phyloP scores from a whole-genome alignment of 2,329 filamentous ascomycete genomes.

The Atkinsonella hypoxylon region DNA sequence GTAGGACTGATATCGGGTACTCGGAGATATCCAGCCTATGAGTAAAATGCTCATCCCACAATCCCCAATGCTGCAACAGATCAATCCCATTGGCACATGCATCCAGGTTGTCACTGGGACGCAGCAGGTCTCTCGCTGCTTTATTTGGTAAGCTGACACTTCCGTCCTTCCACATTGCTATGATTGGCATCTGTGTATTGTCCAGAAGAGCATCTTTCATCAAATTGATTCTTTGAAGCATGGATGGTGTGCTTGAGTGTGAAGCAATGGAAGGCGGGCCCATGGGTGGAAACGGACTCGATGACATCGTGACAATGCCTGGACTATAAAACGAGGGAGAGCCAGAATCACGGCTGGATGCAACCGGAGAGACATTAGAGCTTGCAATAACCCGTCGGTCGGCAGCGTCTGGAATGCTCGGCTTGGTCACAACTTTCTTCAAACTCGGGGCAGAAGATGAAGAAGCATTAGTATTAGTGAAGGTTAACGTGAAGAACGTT shows the following conservation, averaged over 20 bases:
- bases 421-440: constrained; percentile 27
- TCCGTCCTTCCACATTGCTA: constrained; percentile 73
- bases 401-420: constrained; percentile 31
- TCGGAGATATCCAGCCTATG: constrained; percentile 44
- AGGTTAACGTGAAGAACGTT: constrained; percentile 62
- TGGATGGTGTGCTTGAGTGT: constrained; percentile 46
- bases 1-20: constrained; percentile 53
- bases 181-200: constrained; percentile 60
- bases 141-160: constrained; percentile 63
- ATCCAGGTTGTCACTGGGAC: constrained; percentile 27
- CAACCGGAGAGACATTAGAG: constrained; percentile 33
- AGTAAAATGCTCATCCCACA: constrained; percentile 58
- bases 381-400: constrained; percentile 32
- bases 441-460: constrained; percentile 19
- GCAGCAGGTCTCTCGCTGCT: constrained; percentile 44
- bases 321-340: constrained; percentile 40
- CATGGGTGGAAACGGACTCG: constrained; percentile 52
- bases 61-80: constrained; percentile 45
- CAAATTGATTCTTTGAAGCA: constrained; percentile 59
- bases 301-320: constrained; percentile 37
- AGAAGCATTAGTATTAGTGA: constrained; percentile 46
- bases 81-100: constrained; percentile 36
- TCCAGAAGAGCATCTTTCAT: constrained; percentile 71
- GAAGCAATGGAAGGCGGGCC: constrained; percentile 49
- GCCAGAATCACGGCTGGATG: constrained; percentile 35